Base-by-base conservation (phyloP, 2,329 filamentous ascomycete species). In the Colletotrichum orbiculare region DNA sequence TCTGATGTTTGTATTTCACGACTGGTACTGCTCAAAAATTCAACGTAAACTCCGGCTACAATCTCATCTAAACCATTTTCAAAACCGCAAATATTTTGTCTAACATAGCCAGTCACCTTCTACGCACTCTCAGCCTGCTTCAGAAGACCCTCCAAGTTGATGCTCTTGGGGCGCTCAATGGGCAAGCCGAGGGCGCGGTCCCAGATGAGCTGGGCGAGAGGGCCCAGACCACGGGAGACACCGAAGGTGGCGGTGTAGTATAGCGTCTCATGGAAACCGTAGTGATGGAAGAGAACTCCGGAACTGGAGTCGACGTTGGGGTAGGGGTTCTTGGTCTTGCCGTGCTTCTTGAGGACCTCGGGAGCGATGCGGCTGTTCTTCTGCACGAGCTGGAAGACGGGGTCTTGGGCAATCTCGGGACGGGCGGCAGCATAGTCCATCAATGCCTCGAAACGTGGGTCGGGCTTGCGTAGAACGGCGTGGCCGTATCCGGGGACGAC, bases 251-350 rank as follows among this genome's bases (percentile, higher is more conserved):
- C 89, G 4, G 89, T 90, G 83, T 98, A 99, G 85, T 98, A 99
- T 10, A 98, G 85, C 0, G 95, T 97, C 83, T 98, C 93, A 77
- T 92, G 91, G 89, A 99, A 97, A 64, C 95, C 96, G 77, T 97
- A 99, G 83, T 98, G 94, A 81, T 98, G 91, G 88, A 99, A 98
- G 53, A 99, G 86, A 6, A 98, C 94, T 69, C 96, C 96, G 1
- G 94, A 97, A 68, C 89, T 91, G 52, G 91, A 94, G 79, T 99
- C 96, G 67, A 99, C 96, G 77, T 99, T 99, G 69, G 96, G 96
- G 81, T 95, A 97, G 2, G 96, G 94, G 82, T 97, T 97, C 86
- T 97, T 97, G 71, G 94, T 97, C 90, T 97, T 98, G 79, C 96
- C 96, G 76, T 99, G 96, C 82, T 97, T 89, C 73, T 89, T 96